These are phyloP conservation scores for Helotiales sp. DNA, from an alignment of 2,329 filamentous ascomycete species.

Conservation along the genomic window DNA sequence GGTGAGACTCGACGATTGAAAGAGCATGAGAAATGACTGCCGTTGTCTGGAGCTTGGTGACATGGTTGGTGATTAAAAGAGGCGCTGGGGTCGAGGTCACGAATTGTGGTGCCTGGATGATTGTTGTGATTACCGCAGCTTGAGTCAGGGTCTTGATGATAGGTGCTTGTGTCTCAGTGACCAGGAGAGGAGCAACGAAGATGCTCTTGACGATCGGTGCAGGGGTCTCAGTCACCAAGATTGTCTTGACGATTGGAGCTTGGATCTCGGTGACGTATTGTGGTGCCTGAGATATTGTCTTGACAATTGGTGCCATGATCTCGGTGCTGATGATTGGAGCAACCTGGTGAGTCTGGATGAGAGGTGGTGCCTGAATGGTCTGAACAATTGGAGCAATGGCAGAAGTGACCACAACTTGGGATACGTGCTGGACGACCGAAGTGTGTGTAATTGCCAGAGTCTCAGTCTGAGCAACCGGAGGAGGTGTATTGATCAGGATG, in stretches of 20 bases:
- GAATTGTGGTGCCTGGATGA: slow-evolving; percentile 4
- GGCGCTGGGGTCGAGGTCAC: neutral
- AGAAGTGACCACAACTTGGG: slow-evolving; percentile 4
- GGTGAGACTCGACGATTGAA: slow-evolving; percentile 11
- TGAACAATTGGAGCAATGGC: neutral
- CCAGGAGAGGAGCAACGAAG: slow-evolving; percentile 3
- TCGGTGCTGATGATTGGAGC: slow-evolving; percentile 14
- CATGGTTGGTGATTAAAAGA: neutral
- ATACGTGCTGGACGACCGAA: slow-evolving; percentile 1
- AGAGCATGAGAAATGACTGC: slow-evolving; percentile 3
- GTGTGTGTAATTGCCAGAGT: neutral
- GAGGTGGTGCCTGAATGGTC: neutral
- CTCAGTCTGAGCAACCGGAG: slow-evolving; percentile 7
- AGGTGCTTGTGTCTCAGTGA: slow-evolving; percentile 3
- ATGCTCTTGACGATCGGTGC: slow-evolving; percentile 9
- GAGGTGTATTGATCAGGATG: slow-evolving; percentile 6
- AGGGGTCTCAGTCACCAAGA: slow-evolving; percentile 4
- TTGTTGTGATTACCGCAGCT: neutral
- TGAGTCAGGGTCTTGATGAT: neutral
- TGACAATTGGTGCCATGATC: slow-evolving; percentile 5
- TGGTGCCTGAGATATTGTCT: slow-evolving; percentile 7
- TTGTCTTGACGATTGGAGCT: slow-evolving; percentile 8
- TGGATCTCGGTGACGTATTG: slow-evolving; percentile 2
- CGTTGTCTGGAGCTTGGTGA: neutral
- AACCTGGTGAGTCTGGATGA: slow-evolving; percentile 6